Conservation (phyloP, 2,329 filamentous ascomycete genomes). For the Colletotrichum musicola region DNA sequence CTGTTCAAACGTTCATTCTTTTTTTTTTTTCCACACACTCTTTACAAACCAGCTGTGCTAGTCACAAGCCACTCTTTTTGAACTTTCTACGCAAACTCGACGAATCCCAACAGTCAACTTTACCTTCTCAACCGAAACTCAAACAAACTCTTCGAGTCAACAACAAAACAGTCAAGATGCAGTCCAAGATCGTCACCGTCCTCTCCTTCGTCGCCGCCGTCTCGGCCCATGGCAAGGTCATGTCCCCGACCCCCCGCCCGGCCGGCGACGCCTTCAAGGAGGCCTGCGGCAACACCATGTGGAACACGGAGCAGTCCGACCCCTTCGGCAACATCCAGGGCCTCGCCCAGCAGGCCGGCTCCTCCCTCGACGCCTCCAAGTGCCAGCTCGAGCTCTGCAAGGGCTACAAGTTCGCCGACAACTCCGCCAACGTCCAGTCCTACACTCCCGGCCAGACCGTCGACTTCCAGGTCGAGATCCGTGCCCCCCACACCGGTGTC, state of each 20-base stretch:
- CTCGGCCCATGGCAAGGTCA: slow-evolving; percentile 43
- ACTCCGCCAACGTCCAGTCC: slow-evolving; percentile 44
- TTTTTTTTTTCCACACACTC: slow-evolving; percentile 35
- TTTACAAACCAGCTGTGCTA: slow-evolving; percentile 40
- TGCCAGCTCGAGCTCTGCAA: slow-evolving; percentile 54
- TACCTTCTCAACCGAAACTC: slow-evolving; percentile 4
- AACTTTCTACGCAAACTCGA: slow-evolving; percentile 29
- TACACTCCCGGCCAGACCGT: slow-evolving; percentile 50
- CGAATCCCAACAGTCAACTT: slow-evolving; percentile 15
- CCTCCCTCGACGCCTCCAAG: slow-evolving; percentile 41
- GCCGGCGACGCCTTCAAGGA: slow-evolving; percentile 42
- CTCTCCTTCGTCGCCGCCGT: slow-evolving; percentile 40
- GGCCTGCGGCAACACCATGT: slow-evolving; percentile 42
- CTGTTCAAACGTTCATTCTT: slow-evolving; percentile 37
- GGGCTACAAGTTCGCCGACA: slow-evolving; percentile 49
- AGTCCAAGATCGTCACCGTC: slow-evolving; percentile 39
- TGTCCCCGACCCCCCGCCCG: slow-evolving; percentile 35
- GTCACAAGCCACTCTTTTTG: slow-evolving; percentile 40
- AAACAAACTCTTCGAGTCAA: slow-evolving; percentile 11
- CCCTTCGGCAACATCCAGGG: slow-evolving; percentile 52
- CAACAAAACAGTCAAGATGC: slow-evolving; percentile 32
- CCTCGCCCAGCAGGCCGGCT: slow-evolving; percentile 49
- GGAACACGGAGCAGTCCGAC: slow-evolving; percentile 45
- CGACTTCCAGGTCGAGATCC: slow-evolving; percentile 53
- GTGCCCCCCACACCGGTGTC: slow-evolving; percentile 51